These are phyloP conservation scores for Pleurotus citrinopileatus DNA, from an alignment of 768 basidiomycete species.

Conservation along the genomic window DNA sequence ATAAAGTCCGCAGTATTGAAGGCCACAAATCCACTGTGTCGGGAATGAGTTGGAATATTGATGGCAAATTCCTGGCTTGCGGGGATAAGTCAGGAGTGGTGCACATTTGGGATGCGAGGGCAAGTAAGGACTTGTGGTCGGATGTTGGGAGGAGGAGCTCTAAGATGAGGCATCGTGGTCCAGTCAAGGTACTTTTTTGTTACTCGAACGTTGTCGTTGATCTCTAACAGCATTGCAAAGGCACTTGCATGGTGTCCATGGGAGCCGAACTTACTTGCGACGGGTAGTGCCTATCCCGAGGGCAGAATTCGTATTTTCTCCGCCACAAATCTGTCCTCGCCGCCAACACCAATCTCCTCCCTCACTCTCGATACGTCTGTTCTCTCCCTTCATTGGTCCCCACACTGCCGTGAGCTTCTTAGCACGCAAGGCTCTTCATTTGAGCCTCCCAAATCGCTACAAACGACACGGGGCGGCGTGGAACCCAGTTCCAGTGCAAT, in stretches of 20 bases:
- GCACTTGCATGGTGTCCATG: constrained; percentile 88
- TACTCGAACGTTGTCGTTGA: neutral
- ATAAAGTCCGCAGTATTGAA: constrained; percentile 21
- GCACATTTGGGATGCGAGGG: constrained; percentile 75
- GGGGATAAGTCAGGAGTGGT: constrained; percentile 87
- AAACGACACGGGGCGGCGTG: constrained; percentile 43
- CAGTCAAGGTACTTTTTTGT: constrained; percentile 41
- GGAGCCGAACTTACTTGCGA: constrained; percentile 72
- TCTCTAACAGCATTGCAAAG: constrained; percentile 27
- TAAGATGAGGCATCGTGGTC: constrained; percentile 68
- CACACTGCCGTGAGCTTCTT: constrained; percentile 84
- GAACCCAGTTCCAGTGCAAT: constrained; percentile 47
- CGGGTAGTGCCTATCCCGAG: constrained; percentile 76
- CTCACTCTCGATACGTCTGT: constrained; percentile 76
- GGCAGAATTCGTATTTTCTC: constrained; percentile 72
- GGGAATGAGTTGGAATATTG: constrained; percentile 72
- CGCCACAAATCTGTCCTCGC: constrained; percentile 30
- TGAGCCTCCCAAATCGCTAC: constrained; percentile 12
- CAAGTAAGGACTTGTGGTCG: constrained; percentile 26
- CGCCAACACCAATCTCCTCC: constrained; percentile 46
- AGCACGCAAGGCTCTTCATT: constrained; percentile 76
- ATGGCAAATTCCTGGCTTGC: constrained; percentile 76
- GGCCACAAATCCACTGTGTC: constrained; percentile 74
- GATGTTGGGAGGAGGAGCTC: constrained; percentile 48
- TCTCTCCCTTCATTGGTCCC: constrained; percentile 71